A percentile compares a stretch with the other conserved stretches of the same genome.
Conservation (phyloP, 2,329 filamentous ascomycete species). For the Botrytis cinerea region DNA sequence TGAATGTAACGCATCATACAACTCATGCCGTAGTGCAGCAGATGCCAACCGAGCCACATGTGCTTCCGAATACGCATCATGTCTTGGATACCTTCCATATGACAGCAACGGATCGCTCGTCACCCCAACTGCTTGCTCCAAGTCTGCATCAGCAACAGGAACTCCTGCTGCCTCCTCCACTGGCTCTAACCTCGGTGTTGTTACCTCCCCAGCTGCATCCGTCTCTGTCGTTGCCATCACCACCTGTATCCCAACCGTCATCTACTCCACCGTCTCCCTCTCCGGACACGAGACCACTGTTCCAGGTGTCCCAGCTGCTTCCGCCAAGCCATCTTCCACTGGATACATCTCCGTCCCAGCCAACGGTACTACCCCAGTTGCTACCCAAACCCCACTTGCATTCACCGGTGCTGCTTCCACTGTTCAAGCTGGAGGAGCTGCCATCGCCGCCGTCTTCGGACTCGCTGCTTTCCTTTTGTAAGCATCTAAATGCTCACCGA, state of each 20-base stretch:
- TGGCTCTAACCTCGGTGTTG: conserved; percentile 5
- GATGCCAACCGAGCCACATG: background rate
- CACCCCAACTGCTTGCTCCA: conserved; percentile 6
- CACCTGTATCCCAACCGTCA: conserved; percentile 27
- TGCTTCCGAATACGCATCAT: background rate
- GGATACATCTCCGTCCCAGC: conserved; percentile 11
- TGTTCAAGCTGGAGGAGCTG: conserved; percentile 27
- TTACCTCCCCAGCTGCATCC: background rate
- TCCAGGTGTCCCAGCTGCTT: background rate
- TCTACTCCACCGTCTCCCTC: conserved; percentile 26
- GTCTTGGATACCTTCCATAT: background rate
- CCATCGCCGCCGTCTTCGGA: conserved; percentile 30
- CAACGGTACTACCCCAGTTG: conserved; percentile 21
- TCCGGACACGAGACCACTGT: background rate
- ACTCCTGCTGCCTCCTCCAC: background rate
- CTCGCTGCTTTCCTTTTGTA: conserved; percentile 40
- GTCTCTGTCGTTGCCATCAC: conserved; percentile 24
- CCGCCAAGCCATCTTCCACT: conserved; percentile 24
- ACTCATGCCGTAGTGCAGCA: background rate
- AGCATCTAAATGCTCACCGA: conserved; percentile 30
- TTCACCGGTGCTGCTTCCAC: conserved; percentile 20
- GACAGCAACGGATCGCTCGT: background rate
- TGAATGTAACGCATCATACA: background rate
- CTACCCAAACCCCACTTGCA: conserved; percentile 26
- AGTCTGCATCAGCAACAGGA: background rate